A percentile compares a stretch with the other conserved stretches of the same genome.
phyloP scores from a whole-genome alignment of 1,284 basidiomycete species.

The Cryptococcus hybrid region DNA sequence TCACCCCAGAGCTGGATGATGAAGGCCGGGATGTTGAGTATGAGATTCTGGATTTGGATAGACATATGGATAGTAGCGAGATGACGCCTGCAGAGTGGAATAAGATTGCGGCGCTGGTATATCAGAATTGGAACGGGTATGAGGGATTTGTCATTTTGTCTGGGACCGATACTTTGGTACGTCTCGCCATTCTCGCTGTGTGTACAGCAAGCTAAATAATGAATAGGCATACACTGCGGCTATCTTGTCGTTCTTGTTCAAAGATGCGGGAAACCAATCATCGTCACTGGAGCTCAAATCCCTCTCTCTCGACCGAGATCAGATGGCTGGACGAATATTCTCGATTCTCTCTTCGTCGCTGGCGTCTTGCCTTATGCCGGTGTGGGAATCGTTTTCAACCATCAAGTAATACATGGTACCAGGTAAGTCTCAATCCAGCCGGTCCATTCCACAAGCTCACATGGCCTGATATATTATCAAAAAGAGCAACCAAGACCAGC shows the following conservation, averaged over 20 bases:
- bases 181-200: constrained; percentile 2
- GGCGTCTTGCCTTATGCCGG: constrained; percentile 42
- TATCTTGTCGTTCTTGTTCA: constrained; percentile 45
- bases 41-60: constrained; percentile 46
- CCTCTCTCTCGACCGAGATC: constrained; percentile 40
- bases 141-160: constrained; percentile 45
- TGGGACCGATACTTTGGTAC: constrained; percentile 45
- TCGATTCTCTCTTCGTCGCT: constrained; percentile 42
- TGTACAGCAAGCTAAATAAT: background rate
- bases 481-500: constrained; percentile 39
- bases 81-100: constrained; percentile 50
- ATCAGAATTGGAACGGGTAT: constrained; percentile 42
- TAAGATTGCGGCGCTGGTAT: constrained; percentile 38
- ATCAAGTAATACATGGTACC: constrained; percentile 35
- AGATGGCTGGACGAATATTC: constrained; percentile 46
- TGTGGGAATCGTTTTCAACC: constrained; percentile 45
- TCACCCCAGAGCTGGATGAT: constrained; percentile 41
- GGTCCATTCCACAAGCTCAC: background rate
- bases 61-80: constrained; percentile 45
- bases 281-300: constrained; percentile 46
- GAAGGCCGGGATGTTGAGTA: constrained; percentile 32
- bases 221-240: constrained; percentile 43
- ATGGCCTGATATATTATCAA: constrained; percentile 1
- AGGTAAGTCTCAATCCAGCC: constrained; percentile 17
- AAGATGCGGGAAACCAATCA: constrained; percentile 42